Evolutionary conservation across 2,329 filamentous ascomycete genomes (phyloP).

Genomic region (Niveomyces coronatus): DNA sequence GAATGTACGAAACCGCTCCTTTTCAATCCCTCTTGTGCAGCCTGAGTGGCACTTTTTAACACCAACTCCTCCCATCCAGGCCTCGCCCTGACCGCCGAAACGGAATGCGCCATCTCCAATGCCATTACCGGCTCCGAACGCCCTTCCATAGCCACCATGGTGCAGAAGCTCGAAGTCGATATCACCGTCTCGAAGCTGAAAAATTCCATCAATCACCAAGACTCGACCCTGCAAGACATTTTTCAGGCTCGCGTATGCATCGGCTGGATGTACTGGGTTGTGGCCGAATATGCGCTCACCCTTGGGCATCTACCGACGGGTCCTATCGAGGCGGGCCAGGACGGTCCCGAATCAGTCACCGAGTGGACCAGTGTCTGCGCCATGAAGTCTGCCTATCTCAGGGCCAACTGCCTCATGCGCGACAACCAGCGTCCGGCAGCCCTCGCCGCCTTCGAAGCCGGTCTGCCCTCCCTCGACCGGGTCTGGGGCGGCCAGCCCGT

Average conservation of each 20-base stretch:
- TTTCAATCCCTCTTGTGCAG: slow-evolving; percentile 8
- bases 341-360: slow-evolving; percentile 42
- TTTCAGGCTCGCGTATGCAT: slow-evolving; percentile 77
- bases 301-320: slow-evolving; percentile 52
- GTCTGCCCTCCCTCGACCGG: slow-evolving; percentile 51
- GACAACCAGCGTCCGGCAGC: slow-evolving; percentile 45
- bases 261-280: slow-evolving; percentile 74
- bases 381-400: slow-evolving; percentile 68
- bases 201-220: slow-evolving; percentile 48
- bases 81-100: slow-evolving; percentile 58
- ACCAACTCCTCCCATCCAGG: slow-evolving; percentile 33
- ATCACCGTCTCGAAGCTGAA: slow-evolving; percentile 40
- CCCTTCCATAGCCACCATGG: slow-evolving; percentile 31
- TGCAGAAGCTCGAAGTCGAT: slow-evolving; percentile 35
- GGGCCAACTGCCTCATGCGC: slow-evolving; percentile 51
- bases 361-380: slow-evolving; percentile 78
- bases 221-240: slow-evolving; percentile 41
- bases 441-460: slow-evolving; percentile 53
- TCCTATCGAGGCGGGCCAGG: slow-evolving; percentile 45
- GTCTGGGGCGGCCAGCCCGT: slow-evolving; percentile 41
- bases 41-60: background rate
- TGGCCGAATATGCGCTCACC: slow-evolving; percentile 57
- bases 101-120: slow-evolving; percentile 55
- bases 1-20: slow-evolving; percentile 52
- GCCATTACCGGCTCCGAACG: slow-evolving; percentile 30